Evolutionary conservation across 305 asterid species (phyloP), one percentile per base, ranked within the genome.

Genomic region (Fraxinus baroniana): DNA sequence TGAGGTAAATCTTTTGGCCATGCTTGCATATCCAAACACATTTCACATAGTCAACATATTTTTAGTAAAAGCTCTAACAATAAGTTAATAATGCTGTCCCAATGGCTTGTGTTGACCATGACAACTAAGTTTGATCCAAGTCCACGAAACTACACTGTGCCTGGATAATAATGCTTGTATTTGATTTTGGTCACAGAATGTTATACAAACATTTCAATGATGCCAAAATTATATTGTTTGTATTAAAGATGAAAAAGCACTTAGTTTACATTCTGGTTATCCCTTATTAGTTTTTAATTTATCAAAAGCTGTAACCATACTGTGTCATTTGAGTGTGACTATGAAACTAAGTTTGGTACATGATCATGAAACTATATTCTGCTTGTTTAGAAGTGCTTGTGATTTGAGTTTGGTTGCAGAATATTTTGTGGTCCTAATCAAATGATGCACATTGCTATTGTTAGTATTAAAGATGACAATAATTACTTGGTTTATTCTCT

Each of bases 1-100:
- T 52, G 92, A 95, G 97, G 99, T 94, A 87, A 77, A 52, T 22
- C 84, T 37, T 78, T 41, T 37, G 30, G 13, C 37, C 81, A 41
- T 80, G 44, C 32, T 57, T 22, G 46, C 74, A 0, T 80, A 22
- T 68, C 17, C 57, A 28, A 15, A 32, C 52, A 55, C 78, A 44
- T 30, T 39, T 26, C 77, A 79, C 64, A 66, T 33, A 35, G 26
- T 64, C 24, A 72, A 33, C 26, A 17, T 72, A 6, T 73, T 33
- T 68, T 73, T 17, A 73, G 26, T 35, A 30, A 68, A 68, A 28
- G 18, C 74, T 68, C 74, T 12, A 12, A 66, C 74, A 28, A 68
- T 30, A 68, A 28, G 18, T 28, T 10, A 9, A 10, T 26, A 28
- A 32, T 28, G 10, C n/a, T 68, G 20, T 28, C 74, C 22, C 74